Evolutionary conservation across 2,329 filamentous ascomycete genomes (phyloP).

Genomic region (Pseudogymnoascus sp.): DNA sequence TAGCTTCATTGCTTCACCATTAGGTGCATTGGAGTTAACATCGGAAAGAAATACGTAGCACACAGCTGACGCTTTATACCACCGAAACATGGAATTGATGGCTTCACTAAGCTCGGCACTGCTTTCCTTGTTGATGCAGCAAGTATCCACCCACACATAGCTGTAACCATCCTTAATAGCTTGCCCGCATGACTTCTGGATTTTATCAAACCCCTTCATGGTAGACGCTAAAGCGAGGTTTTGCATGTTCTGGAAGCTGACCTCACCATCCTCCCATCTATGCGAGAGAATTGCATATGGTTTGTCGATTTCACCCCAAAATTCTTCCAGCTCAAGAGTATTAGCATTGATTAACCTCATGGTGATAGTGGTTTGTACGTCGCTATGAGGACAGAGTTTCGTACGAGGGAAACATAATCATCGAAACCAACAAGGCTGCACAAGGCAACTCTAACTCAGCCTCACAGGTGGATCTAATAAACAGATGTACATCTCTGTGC

Average conservation of each 20-base stretch:
- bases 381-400: neutral
- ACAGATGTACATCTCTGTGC: no score
- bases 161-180: neutral
- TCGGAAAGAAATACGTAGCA: constrained; percentile 21
- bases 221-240: constrained; percentile 15
- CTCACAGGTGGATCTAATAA: no score
- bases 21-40: constrained; percentile 9
- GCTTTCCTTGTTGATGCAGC: constrained; percentile 17
- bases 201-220: constrained; percentile 13
- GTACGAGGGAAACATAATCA: neutral
- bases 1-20: constrained; percentile 11
- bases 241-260: constrained; percentile 13
- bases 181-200: constrained; percentile 12
- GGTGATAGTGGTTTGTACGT: neutral
- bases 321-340: neutral
- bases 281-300: constrained; percentile 16
- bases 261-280: constrained; percentile 13
- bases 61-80: constrained; percentile 18
- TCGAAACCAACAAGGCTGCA: no score
- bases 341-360: neutral
- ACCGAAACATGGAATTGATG: constrained; percentile 23
- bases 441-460: no score
- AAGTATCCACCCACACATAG: constrained; percentile 16
- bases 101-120: constrained; percentile 17
- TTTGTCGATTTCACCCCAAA: neutral